Base-by-base conservation (phyloP, 1,284 basidiomycete genomes). In the Ceratobasidium papillatum region DNA sequence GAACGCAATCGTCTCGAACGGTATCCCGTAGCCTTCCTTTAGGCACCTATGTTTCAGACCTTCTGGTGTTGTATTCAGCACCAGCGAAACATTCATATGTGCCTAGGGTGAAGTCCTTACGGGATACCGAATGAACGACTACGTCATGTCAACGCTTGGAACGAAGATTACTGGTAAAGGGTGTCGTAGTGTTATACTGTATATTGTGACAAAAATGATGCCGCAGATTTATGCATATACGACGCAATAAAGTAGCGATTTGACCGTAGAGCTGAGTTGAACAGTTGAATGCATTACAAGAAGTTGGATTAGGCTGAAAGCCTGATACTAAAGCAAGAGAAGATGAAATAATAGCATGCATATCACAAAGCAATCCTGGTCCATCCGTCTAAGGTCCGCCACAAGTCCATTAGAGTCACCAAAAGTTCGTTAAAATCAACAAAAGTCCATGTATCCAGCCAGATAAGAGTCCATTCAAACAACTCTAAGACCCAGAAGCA, bases 51-150 rank as follows among this genome's bases (percentile, higher is more conserved):
- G 45, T 34, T 65, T 51, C 19, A 32, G 43, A 7, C 17, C 11
- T 43, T 27, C 30, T 32, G 52, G 27, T 30, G 27, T 34, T 32
- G 25, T 3, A 25, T 36, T 65, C 36, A 49, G 8, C 34, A n/a
- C 41, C 41, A 30, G 11, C 9, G 51, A 27, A 1, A 5, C 32
- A 54, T 41, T 19, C 64, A 66, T 66, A 54, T 66, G 49, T 54
- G 49, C 64, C 64, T 38, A 54, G 64, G 64, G 64, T 66, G 49
- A 66, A 66, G 64, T 66, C 49, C 49, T 22, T 38, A 66, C 64
- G 49, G 49, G 64, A 66, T 66, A 38, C 45, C n/a, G 30, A 8
- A 22, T 30, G 11, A 68, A 22, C 32, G 19, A 54, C 36, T 22
- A 52, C 1, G 27, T 8, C 5, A 41, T 17, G 51, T 3, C n/a